Percentiles rank a stretch among this genome's conserved stretches.
These are phyloP conservation scores for Hyphopichia burtonii DNA, from an alignment of 1,139 yeast genomes.

Conservation along the genomic window DNA sequence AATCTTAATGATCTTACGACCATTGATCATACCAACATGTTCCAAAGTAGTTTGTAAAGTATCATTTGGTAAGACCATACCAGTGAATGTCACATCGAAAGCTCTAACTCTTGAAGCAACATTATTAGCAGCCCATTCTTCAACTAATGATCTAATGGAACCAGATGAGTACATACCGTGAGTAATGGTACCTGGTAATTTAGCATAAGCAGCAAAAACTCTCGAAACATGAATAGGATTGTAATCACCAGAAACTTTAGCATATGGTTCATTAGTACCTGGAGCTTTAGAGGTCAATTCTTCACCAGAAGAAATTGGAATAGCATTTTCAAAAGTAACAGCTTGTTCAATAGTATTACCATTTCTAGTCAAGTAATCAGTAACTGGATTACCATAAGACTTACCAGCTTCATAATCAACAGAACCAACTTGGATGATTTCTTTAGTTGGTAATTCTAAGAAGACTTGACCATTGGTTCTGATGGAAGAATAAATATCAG, in stretches of 20 bases:
- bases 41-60: slow-evolving; percentile 83
- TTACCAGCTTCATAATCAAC: slow-evolving; percentile 89
- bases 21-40: slow-evolving; percentile 98
- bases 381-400: slow-evolving; percentile 96
- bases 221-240: slow-evolving; percentile 98
- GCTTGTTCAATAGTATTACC: slow-evolving; percentile 96
- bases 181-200: slow-evolving; percentile 94
- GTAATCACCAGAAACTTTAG: slow-evolving; percentile 96
- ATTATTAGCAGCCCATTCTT: slow-evolving; percentile 98
- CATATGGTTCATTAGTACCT: slow-evolving; percentile 90
- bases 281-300: slow-evolving; percentile 75
- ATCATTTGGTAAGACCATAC: slow-evolving; percentile 97
- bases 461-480: slow-evolving; percentile 81
- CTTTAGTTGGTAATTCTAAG: slow-evolving; percentile 91
- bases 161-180: slow-evolving; percentile 99
- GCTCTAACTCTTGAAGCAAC: slow-evolving; percentile 95
- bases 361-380: slow-evolving; percentile 87
- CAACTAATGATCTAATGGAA: slow-evolving; percentile 89
- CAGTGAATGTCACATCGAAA: slow-evolving; percentile 85
- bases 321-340: slow-evolving; percentile 81
- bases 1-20: slow-evolving; percentile 94
- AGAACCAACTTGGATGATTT: slow-evolving; percentile 81
- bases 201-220: slow-evolving; percentile 90
- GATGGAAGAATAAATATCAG: slow-evolving; percentile 74
- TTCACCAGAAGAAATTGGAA: slow-evolving; percentile 82